phyloP scores from a whole-genome alignment of 768 basidiomycete genomes.

The Hortiboletus campestris region DNA sequence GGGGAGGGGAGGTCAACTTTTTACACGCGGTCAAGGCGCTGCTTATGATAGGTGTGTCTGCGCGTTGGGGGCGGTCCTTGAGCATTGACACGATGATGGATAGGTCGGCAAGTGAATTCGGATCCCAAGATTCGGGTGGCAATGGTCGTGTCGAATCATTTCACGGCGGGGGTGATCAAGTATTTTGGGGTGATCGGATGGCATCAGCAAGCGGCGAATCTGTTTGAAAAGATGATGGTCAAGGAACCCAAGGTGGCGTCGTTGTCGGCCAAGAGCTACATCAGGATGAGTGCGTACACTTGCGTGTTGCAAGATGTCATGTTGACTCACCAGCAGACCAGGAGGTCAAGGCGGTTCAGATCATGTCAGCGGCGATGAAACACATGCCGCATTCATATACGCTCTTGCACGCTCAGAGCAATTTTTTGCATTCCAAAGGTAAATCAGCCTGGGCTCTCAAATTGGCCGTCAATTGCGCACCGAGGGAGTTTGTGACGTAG shows the following conservation, averaged over 20 bases:
- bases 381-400: constrained; percentile 91
- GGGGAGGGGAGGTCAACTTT: constrained; percentile 89
- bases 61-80: too few relatives aligned
- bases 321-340: constrained; percentile 80
- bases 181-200: constrained; percentile 94
- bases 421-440: constrained; percentile 86
- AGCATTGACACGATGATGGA: too few relatives aligned
- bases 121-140: constrained; percentile 99
- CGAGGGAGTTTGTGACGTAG: constrained; percentile 99
- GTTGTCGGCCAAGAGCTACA: constrained; percentile 82
- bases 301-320: not conserved
- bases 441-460: constrained; percentile 87
- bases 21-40: constrained; percentile 86
- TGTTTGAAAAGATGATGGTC: constrained; percentile 88
- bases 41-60: constrained; percentile 71
- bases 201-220: constrained; percentile 82
- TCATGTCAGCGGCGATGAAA: constrained; percentile 81
- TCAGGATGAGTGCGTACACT: constrained; percentile 97
- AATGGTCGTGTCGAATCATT: constrained; percentile 92
- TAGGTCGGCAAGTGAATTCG: constrained; percentile 98
- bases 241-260: constrained; percentile 88
- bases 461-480: constrained; percentile 96
- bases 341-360: constrained; percentile 96
- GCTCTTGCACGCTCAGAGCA: constrained; percentile 90
- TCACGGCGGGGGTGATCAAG: constrained; percentile 92